These are phyloP conservation scores for Cyclocybe cylindracea DNA, from an alignment of 768 basidiomycete species.

Conservation along the genomic window DNA sequence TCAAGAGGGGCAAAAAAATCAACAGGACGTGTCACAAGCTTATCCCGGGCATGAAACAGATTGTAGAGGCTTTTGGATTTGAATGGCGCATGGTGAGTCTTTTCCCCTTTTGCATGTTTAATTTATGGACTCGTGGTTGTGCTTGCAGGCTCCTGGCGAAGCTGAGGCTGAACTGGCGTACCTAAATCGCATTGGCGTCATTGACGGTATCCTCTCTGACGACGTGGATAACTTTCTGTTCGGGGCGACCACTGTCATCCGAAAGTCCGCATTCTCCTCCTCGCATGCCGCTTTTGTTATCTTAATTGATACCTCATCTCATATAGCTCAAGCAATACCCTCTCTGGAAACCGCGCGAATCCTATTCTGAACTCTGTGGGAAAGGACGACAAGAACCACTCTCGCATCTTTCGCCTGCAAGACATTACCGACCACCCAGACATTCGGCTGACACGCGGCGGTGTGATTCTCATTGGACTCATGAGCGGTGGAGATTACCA, in stretches of 20 bases:
- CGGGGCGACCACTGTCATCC: constrained; percentile 78
- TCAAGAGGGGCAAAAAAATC: constrained; percentile 79
- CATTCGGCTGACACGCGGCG: constrained; percentile 59
- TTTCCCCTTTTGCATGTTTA: background rate
- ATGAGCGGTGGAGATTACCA: constrained; percentile 93
- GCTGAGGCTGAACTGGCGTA: constrained; percentile 94
- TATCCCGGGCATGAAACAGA: constrained; percentile 73
- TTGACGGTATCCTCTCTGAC: constrained; percentile 90
- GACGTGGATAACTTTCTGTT: constrained; percentile 94
- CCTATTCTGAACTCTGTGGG: constrained; percentile 66
- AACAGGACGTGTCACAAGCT: constrained; percentile 64
- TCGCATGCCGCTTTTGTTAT: background rate
- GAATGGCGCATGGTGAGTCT: constrained; percentile 66
- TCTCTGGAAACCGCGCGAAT: constrained; percentile 71
- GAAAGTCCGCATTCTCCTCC: constrained; percentile 63
- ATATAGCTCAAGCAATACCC: constrained; percentile 63
- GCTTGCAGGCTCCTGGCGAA: constrained; percentile 80
- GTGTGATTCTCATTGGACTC: constrained; percentile 81
- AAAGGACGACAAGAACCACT: constrained; percentile 74
- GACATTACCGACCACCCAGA: constrained; percentile 43
- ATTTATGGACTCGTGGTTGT: constrained; percentile 20
- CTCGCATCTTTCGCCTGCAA: constrained; percentile 41
- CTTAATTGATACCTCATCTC: constrained; percentile 9
- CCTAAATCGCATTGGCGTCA: constrained; percentile 75
- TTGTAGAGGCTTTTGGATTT: constrained; percentile 79